Percentiles rank a stretch among this genome's conserved stretches.
phyloP scores from a whole-genome alignment of 2,329 filamentous ascomycete species.

The Monilinia laxa region DNA sequence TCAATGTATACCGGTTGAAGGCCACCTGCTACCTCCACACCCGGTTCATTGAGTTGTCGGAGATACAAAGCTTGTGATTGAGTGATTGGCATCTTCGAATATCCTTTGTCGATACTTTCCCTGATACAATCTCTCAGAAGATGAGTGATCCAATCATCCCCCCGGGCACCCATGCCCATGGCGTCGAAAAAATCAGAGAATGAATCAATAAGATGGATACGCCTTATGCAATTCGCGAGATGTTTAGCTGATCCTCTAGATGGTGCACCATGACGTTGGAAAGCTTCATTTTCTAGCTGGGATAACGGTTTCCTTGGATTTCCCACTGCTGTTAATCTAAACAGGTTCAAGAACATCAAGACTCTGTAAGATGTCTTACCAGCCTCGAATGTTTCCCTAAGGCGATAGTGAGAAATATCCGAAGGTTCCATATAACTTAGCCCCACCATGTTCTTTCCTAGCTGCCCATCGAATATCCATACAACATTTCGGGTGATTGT shows the following conservation, averaged over 20 bases:
- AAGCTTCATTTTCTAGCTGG: slow-evolving; percentile 48
- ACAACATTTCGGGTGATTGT: slow-evolving; percentile 52
- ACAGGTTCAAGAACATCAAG: slow-evolving; percentile 54
- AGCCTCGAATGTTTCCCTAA: slow-evolving; percentile 49
- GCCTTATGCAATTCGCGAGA: slow-evolving; percentile 47
- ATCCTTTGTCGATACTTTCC: slow-evolving; percentile 42
- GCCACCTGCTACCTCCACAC: slow-evolving; percentile 24
- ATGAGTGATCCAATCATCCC: slow-evolving; percentile 37
- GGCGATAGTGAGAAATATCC: slow-evolving; percentile 46
- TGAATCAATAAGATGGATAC: slow-evolving; percentile 45
- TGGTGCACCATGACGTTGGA: slow-evolving; percentile 49
- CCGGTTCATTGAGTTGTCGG: slow-evolving; percentile 30
- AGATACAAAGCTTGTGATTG: slow-evolving; percentile 33
- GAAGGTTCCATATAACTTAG: slow-evolving; percentile 48
- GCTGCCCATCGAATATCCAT: slow-evolving; percentile 47
- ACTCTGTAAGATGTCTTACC: slow-evolving; percentile 50
- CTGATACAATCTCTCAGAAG: slow-evolving; percentile 42
- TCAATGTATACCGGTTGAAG: background rate
- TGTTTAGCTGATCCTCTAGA: slow-evolving; percentile 43
- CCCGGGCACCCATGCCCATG: slow-evolving; percentile 45
- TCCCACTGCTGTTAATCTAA: slow-evolving; percentile 47
- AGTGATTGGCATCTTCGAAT: slow-evolving; percentile 36
- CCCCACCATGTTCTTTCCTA: slow-evolving; percentile 42
- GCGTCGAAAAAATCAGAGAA: slow-evolving; percentile 46
- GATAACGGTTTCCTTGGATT: slow-evolving; percentile 41